Conservation (phyloP, 805 yeast species). For the Starmerella bombi region DNA sequence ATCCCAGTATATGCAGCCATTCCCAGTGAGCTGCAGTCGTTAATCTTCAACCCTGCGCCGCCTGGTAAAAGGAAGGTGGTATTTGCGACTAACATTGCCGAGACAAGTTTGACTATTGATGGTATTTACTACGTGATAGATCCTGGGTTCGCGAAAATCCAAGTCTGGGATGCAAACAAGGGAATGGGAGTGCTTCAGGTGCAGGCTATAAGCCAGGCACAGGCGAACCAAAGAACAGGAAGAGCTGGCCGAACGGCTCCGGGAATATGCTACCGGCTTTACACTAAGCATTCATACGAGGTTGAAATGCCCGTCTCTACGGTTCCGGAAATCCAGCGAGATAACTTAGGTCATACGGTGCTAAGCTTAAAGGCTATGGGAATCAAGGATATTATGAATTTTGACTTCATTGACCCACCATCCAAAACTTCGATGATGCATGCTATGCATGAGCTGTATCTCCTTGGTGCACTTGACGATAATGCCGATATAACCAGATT, state of each 20-base stretch:
- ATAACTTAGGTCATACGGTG: constrained; percentile 65
- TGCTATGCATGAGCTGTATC: constrained; percentile 69
- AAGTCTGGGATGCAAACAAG: constrained; percentile 70
- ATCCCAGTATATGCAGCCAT: constrained; percentile 86
- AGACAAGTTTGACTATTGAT: constrained; percentile 88
- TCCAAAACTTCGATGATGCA: constrained; percentile 55
- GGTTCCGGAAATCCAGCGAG: constrained; percentile 83
- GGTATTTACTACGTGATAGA: constrained; percentile 93
- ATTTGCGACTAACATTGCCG: constrained; percentile 92
- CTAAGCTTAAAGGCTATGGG: constrained; percentile 71
- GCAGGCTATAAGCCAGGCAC: constrained; percentile 83
- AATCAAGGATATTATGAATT: constrained; percentile 61
- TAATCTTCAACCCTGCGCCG: constrained; percentile 82
- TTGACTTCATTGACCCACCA: constrained; percentile 90
- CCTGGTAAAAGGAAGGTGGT: constrained; percentile 68
- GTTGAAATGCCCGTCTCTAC: constrained; percentile 69
- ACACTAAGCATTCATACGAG: constrained; percentile 68
- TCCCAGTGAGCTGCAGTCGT: constrained; percentile 70
- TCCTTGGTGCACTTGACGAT: constrained; percentile 76
- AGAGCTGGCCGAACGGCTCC: constrained; percentile 98
- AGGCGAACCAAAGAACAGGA: constrained; percentile 94
- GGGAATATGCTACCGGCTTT: constrained; percentile 83
- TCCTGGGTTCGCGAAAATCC: constrained; percentile 89
- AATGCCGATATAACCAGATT: constrained; percentile 62
- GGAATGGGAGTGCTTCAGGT: constrained; percentile 83